phyloP scores from a whole-genome alignment of 148 eudicot species.

The Rhododendron simsii region DNA sequence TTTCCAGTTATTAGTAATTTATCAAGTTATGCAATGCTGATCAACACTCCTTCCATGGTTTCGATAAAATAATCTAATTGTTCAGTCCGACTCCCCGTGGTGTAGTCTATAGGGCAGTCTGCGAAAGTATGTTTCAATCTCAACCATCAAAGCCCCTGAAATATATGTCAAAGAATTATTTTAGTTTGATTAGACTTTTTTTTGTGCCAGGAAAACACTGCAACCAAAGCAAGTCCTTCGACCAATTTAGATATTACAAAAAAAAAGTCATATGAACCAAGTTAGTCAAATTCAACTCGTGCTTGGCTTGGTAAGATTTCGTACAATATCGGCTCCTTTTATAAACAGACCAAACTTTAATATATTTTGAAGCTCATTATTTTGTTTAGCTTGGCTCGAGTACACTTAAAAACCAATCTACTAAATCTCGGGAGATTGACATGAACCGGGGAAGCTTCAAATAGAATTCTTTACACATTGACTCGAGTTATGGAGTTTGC shows the following conservation, averaged over 20 bases:
- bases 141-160: not conserved
- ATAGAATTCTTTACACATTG: no score
- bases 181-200: not conserved
- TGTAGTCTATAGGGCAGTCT: not conserved
- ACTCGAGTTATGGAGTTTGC: no score
- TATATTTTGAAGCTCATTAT: no score
- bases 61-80: not conserved
- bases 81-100: not conserved
- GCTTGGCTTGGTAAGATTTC: no score
- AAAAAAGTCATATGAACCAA: no score
- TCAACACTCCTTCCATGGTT: not conserved
- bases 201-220: not conserved
- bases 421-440: not conserved
- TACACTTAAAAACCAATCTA: no score
- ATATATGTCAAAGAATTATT: not conserved
- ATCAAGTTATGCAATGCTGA: not conserved
- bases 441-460: not conserved
- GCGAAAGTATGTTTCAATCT: not conserved
- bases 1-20: not conserved
- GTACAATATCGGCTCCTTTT: no score
- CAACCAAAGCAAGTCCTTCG: not conserved
- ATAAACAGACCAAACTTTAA: no score
- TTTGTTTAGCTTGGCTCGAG: no score
- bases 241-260: not conserved
- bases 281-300: no score